Percentiles rank a stretch among this genome's conserved stretches.
Evolutionary conservation across 805 yeast species (phyloP).

Genomic region (Candida saitoana): DNA sequence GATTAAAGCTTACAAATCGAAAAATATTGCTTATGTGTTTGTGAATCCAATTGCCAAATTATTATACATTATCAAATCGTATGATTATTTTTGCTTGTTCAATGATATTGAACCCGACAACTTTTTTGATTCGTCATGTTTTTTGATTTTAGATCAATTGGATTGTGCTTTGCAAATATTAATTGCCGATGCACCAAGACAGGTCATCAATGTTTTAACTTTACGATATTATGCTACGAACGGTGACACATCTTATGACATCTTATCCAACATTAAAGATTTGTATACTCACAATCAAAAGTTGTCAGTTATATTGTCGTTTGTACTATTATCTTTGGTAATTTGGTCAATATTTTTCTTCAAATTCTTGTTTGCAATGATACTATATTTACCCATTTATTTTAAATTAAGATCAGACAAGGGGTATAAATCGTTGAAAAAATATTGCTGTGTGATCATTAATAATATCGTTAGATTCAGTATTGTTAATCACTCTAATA

Average conservation of each 20-base stretch:
- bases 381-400: constrained; percentile 47
- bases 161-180: constrained; percentile 59
- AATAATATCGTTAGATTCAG: constrained; percentile 49
- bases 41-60: constrained; percentile 61
- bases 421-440: constrained; percentile 46
- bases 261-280: constrained; percentile 43
- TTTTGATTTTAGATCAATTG: constrained; percentile 60
- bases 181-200: constrained; percentile 84
- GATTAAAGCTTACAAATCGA: constrained; percentile 50
- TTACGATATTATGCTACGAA: constrained; percentile 48
- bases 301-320: constrained; percentile 68
- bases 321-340: constrained; percentile 70
- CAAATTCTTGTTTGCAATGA: constrained; percentile 50
- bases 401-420: constrained; percentile 30
- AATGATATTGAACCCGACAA: constrained; percentile 61
- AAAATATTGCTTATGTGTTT: constrained; percentile 66
- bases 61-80: constrained; percentile 52
- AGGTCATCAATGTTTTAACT: constrained; percentile 76
- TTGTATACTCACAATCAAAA: constrained; percentile 59
- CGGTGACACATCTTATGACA: constrained; percentile 41
- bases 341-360: constrained; percentile 70
- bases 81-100: constrained; percentile 68
- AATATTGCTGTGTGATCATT: constrained; percentile 58
- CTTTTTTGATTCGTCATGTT: constrained; percentile 62
- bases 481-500: not conserved